These are phyloP conservation scores for Xylaria palmicola DNA, from an alignment of 495 filamentous ascomycete genomes.

Conservation along the genomic window DNA sequence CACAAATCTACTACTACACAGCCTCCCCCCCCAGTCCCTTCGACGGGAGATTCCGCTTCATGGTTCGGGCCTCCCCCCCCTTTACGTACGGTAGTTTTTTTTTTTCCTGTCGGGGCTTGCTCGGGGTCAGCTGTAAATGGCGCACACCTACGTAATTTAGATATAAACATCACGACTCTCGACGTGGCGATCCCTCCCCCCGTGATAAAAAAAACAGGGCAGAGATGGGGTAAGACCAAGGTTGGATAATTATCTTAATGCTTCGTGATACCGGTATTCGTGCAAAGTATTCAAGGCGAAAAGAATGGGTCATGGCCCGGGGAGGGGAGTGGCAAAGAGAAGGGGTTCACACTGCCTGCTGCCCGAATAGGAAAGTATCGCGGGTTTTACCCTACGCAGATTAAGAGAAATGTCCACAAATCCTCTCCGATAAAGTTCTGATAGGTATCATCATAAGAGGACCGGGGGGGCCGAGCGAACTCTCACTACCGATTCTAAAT, in stretches of 20 bases:
- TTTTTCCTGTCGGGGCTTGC: no score
- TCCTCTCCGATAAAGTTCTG: no score
- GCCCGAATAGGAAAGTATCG: slow-evolving; percentile 6
- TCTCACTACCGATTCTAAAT: not conserved
- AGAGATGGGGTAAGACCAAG: not conserved
- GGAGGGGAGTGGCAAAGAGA: not conserved
- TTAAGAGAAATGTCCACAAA: no score
- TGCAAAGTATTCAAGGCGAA: slow-evolving; percentile 1
- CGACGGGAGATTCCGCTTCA: slow-evolving; percentile 3
- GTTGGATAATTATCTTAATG: not conserved
- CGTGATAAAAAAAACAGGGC: not conserved
- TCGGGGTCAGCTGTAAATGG: slow-evolving; percentile 4
- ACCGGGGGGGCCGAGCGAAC: not conserved
- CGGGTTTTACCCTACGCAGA: not conserved
- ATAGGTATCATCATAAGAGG: no score
- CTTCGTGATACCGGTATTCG: not conserved
- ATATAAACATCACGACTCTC: not conserved
- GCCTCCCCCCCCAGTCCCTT: not conserved
- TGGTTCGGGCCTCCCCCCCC: not conserved
- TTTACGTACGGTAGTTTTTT: no score
- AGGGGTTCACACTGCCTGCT: no score
- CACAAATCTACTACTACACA: not conserved
- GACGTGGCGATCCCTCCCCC: slow-evolving; percentile 7
- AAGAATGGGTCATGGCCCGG: not conserved
- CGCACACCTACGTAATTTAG: slow-evolving; percentile 3